Evolutionary conservation across 495 filamentous ascomycete genomes (phyloP).

Genomic region (Aspergillus bridgeri): DNA sequence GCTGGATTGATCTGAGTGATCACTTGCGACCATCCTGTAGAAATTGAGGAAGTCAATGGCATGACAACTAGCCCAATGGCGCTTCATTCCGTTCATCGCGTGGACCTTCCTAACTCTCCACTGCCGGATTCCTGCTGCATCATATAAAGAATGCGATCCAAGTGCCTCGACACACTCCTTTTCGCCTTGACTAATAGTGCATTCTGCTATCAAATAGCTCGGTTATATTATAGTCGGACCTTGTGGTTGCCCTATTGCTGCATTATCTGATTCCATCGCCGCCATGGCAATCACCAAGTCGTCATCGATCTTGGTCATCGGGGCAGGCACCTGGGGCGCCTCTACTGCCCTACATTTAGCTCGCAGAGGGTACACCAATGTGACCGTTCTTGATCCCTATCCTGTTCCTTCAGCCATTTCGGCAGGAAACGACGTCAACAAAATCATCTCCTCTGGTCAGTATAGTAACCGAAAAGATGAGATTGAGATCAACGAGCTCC

Average conservation of each 20-base stretch:
- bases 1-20: background rate
- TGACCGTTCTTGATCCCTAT: slow-evolving; percentile 45
- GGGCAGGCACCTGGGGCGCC: slow-evolving; percentile 43
- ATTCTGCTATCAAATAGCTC: background rate
- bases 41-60: background rate
- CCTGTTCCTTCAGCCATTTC: slow-evolving; percentile 40
- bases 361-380: slow-evolving; percentile 40
- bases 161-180: background rate
- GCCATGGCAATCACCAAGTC: slow-evolving; percentile 18
- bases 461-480: slow-evolving; percentile 23
- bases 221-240: too few species aligned
- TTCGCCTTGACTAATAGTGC: background rate
- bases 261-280: background rate
- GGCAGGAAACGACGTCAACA: slow-evolving; percentile 48
- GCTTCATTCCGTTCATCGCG: slow-evolving; percentile 6
- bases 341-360: slow-evolving; percentile 46
- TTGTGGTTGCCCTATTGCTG: too few species aligned
- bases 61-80: background rate
- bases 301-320: slow-evolving; percentile 20
- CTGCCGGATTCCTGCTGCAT: background rate
- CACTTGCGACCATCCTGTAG: background rate
- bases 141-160: slow-evolving; percentile 5
- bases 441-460: slow-evolving; percentile 33
- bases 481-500: slow-evolving; percentile 27
- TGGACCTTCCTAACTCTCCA: slow-evolving; percentile 12